phyloP scores from a whole-genome alignment of 352 stramenopile species.

The Pythium plurisporium region DNA sequence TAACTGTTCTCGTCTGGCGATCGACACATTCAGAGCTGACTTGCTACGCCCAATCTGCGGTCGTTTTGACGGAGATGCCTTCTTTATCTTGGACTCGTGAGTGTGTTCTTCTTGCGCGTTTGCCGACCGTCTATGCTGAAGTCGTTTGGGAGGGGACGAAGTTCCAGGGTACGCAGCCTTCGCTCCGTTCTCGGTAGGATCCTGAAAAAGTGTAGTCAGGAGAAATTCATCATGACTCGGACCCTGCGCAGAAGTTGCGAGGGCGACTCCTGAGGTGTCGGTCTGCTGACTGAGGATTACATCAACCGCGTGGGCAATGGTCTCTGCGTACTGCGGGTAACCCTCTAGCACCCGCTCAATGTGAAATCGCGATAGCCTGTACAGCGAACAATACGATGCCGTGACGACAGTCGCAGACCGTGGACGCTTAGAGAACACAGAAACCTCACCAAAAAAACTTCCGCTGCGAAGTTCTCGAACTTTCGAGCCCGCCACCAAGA shows the following conservation, averaged over 20 bases:
- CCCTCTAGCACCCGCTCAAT: constrained; percentile 55
- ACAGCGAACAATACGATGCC: constrained; percentile 60
- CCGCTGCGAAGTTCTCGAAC: constrained; percentile 62
- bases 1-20: constrained; percentile 23
- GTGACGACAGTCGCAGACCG: constrained; percentile 56
- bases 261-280: constrained; percentile 5
- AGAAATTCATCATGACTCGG: constrained; percentile 39
- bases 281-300: constrained; percentile 39
- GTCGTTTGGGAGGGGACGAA: neutral
- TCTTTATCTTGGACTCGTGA: neutral
- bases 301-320: constrained; percentile 40
- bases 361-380: constrained; percentile 57
- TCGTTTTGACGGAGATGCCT: neutral
- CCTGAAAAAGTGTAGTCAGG: constrained; percentile 49
- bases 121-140: neutral
- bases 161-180: no score
- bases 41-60: constrained; percentile 36
- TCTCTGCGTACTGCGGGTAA: constrained; percentile 45
- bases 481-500: constrained; percentile 51
- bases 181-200: neutral
- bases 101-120: neutral
- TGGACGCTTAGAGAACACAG: constrained; percentile 56
- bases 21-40: constrained; percentile 34
- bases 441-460: constrained; percentile 70
- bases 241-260: neutral